These are phyloP conservation scores for Piper betle DNA, from an alignment of 164 flowering plant genomes.

Conservation along the genomic window DNA sequence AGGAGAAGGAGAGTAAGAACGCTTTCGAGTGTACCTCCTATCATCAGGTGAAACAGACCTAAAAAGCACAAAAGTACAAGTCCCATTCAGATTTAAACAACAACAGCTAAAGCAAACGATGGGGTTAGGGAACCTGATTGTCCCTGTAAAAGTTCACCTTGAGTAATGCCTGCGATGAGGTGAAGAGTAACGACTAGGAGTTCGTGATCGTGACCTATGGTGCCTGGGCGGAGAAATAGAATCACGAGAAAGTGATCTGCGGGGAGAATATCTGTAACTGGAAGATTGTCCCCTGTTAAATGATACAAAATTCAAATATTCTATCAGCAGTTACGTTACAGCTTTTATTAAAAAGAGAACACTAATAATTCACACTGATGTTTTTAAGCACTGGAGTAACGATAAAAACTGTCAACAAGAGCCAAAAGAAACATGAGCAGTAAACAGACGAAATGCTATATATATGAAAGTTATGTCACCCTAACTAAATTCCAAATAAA, in stretches of 20 bases:
- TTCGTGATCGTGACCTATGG: constrained; percentile 30
- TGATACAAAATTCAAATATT: neutral
- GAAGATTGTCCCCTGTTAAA: constrained; percentile 18
- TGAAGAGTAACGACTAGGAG: constrained; percentile 47
- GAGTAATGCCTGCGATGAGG: constrained; percentile 39
- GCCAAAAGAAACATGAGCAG: neutral
- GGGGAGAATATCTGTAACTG: constrained; percentile 24
- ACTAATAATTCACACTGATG: neutral
- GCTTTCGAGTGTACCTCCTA: constrained; percentile 24
- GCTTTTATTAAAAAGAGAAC: neutral
- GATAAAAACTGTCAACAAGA: no score
- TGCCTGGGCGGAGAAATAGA: constrained; percentile 32
- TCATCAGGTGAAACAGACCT: constrained; percentile 50
- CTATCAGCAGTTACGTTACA: neutral
- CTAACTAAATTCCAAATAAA: no score
- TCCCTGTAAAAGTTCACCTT: constrained; percentile 18
- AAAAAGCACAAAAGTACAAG: neutral
- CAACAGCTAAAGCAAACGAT: neutral
- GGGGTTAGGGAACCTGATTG: neutral
- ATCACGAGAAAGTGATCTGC: constrained; percentile 7
- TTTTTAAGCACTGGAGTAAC: neutral
- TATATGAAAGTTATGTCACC: no score
- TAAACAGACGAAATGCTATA: no score
- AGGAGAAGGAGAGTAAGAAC: constrained; percentile 36
- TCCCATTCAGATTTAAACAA: neutral